Evolutionary conservation across 306 rosid genomes (phyloP).

Genomic region (Hippophae gyantsensis): DNA sequence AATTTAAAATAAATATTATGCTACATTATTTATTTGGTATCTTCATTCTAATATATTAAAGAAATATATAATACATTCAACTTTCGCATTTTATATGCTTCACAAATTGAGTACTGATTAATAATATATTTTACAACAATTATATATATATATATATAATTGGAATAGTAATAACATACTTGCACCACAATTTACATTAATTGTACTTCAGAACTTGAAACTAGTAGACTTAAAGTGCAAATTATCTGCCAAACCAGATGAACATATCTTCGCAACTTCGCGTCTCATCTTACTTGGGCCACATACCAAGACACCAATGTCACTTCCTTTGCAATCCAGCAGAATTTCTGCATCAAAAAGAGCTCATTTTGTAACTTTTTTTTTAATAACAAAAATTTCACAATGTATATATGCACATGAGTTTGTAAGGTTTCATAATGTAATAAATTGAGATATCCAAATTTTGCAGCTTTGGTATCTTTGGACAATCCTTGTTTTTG

Average conservation of each 20-base stretch:
- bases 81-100: too few species aligned
- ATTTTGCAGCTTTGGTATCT: too few species aligned
- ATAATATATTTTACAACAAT: too few species aligned
- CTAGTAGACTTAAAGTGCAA: constrained; percentile 45
- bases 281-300: constrained; percentile 47
- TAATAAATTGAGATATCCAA: too few species aligned
- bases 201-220: constrained; percentile 26
- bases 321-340: constrained; percentile 28
- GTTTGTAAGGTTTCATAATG: too few species aligned
- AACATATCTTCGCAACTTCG: constrained; percentile 41
- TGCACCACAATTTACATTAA: neutral
- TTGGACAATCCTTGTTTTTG: too few species aligned
- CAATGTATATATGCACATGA: neutral
- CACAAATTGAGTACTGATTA: too few species aligned
- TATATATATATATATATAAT: neutral
- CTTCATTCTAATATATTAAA: too few species aligned
- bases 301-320: constrained; percentile 39
- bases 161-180: neutral
- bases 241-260: constrained; percentile 29
- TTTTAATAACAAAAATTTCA: neutral
- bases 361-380: neutral
- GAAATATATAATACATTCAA: too few species aligned
- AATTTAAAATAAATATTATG: too few species aligned
- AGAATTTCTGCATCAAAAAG: constrained; percentile 27
- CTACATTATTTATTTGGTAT: too few species aligned